Percentiles rank a stretch among this genome's conserved stretches.
These are phyloP conservation scores for Suillus paluster DNA, from an alignment of 768 basidiomycete species.

Conservation along the genomic window DNA sequence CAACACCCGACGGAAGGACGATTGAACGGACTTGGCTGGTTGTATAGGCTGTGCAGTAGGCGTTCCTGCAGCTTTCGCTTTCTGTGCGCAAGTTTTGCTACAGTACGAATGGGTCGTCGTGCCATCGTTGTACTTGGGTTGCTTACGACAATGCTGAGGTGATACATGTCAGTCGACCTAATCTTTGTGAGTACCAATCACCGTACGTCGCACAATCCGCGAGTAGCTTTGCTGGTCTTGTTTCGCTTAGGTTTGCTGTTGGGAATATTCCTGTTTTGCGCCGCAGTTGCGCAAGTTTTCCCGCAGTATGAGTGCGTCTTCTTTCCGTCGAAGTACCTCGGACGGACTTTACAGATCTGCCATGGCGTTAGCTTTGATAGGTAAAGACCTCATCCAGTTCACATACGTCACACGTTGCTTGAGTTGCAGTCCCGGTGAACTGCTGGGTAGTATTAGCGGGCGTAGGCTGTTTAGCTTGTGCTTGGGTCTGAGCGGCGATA, in stretches of 20 bases:
- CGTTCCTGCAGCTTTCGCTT: constrained; percentile 35
- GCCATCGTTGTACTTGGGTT: constrained; percentile 64
- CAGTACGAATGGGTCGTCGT: constrained; percentile 64
- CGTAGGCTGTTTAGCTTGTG: constrained; percentile 28
- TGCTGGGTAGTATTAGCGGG: constrained; percentile 19
- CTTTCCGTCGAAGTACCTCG: constrained; percentile 58
- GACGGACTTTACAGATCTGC: constrained; percentile 58
- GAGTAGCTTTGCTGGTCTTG: constrained; percentile 28
- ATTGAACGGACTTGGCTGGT: constrained; percentile 36
- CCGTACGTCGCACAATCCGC: constrained; percentile 57
- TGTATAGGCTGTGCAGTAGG: constrained; percentile 19
- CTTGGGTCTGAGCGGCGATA: constrained; percentile 31
- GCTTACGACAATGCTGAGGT: constrained; percentile 57
- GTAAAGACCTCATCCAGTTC: constrained; percentile 9
- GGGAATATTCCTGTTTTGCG: constrained; percentile 13
- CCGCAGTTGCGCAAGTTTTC: constrained; percentile 56
- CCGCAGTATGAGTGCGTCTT: constrained; percentile 63
- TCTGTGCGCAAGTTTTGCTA: constrained; percentile 63
- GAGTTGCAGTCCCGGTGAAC: constrained; percentile 26
- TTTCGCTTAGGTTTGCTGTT: constrained; percentile 32
- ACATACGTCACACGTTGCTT: constrained; percentile 57
- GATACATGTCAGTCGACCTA: constrained; percentile 13
- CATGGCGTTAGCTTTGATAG: constrained; percentile 10
- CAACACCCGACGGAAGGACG: constrained; percentile 23
- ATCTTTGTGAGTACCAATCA: constrained; percentile 11